Conservation (phyloP, 2,329 filamentous ascomycete genomes). For the Cytospora piceae region DNA sequence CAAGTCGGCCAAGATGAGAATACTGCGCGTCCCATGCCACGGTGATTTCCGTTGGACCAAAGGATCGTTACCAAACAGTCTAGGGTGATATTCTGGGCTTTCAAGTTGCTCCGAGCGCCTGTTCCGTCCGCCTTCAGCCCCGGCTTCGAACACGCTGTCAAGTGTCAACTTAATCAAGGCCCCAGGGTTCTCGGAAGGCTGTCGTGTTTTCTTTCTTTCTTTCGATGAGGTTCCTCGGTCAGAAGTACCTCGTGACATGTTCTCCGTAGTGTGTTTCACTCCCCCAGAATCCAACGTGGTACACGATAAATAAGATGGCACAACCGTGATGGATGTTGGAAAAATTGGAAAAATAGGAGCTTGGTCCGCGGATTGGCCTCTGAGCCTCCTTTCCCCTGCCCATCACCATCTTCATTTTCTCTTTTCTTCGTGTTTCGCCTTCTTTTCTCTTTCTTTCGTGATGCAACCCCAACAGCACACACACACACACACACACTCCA, state of each 20-base stretch:
- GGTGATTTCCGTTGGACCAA: slow-evolving; percentile 1
- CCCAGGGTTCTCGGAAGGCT: neutral
- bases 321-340: slow-evolving; percentile 7
- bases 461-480: neutral
- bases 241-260: neutral
- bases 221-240: neutral
- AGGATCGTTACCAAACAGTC: neutral
- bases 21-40: neutral
- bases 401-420: slow-evolving; percentile 18
- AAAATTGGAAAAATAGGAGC: slow-evolving; percentile 9
- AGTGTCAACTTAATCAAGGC: neutral
- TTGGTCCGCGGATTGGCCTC: slow-evolving; percentile 18
- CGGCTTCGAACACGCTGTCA: neutral
- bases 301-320: neutral
- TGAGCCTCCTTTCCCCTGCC: slow-evolving; percentile 19
- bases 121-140: neutral
- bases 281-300: neutral
- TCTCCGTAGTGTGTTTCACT: neutral
- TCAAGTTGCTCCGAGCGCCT: neutral
- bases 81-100: neutral
- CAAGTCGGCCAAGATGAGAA: neutral
- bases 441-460: slow-evolving; percentile 4
- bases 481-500: slow-evolving; percentile 4
- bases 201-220: neutral
- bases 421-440: slow-evolving; percentile 14